These are phyloP conservation scores for Kodamaea anthophila DNA, from an alignment of 1,139 yeast species.

Conservation along the genomic window DNA sequence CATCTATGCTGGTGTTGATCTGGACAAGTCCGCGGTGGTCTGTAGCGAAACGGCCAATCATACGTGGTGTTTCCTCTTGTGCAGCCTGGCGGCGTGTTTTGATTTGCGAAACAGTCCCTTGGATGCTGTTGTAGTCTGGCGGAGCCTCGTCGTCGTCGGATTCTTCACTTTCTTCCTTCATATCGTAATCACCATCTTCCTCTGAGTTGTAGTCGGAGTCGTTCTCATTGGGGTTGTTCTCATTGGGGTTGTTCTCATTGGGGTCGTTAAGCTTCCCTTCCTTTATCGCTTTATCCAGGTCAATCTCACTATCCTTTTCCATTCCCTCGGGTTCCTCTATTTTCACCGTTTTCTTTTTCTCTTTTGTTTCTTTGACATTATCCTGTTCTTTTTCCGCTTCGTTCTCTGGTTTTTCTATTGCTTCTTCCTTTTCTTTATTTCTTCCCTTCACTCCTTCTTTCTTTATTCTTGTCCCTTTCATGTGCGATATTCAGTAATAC, in stretches of 20 bases:
- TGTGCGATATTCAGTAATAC: too few relatives aligned
- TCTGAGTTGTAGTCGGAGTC: conserved; percentile 45
- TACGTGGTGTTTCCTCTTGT: conserved; percentile 11
- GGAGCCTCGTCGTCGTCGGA: conserved; percentile 16
- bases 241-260: neutral
- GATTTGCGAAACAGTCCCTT: conserved; percentile 27
- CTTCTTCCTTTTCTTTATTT: neutral
- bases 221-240: neutral
- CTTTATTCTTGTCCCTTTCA: too few relatives aligned
- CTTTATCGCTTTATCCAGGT: too few relatives aligned
- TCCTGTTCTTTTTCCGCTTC: neutral
- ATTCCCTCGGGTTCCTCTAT: neutral
- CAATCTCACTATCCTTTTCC: too few relatives aligned
- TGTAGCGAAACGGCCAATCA: conserved; percentile 15
- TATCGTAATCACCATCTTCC: conserved; percentile 56
- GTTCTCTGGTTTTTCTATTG: neutral
- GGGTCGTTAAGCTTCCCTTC: neutral
- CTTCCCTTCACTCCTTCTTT: too few relatives aligned
- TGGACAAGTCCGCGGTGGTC: conserved; percentile 23
- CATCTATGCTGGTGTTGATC: conserved; percentile 22
- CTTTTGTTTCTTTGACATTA: neutral
- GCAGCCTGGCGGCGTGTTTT: conserved; percentile 33
- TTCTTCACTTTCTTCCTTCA: conserved; percentile 19
- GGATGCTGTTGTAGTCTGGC: conserved; percentile 33
- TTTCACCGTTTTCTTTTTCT: neutral